A percentile compares a stretch with the other conserved stretches of the same genome.
phyloP scores from a whole-genome alignment of 805 yeast species.

The Blastobotrys robertii region DNA sequence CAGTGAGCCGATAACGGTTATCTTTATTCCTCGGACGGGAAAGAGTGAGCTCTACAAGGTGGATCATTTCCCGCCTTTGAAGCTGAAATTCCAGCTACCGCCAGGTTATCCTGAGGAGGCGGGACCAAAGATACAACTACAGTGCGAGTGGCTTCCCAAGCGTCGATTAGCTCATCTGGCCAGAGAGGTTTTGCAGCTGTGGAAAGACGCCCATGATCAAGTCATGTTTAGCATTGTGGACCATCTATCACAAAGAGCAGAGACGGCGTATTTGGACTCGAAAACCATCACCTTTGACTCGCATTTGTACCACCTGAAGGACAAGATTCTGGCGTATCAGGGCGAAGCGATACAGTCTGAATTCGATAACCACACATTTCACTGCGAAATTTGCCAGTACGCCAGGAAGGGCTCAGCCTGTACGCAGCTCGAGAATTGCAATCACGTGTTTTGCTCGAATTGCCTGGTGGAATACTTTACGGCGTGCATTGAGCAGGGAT shows the following conservation, averaged over 20 bases:
- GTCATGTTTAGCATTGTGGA: conserved; percentile 13
- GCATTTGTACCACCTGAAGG: conserved; percentile 3
- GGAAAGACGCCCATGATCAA: conserved; percentile 8
- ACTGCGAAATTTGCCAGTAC: conserved; percentile 16
- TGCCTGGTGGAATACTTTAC: conserved; percentile 13
- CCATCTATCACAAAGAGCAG: conserved; percentile 1
- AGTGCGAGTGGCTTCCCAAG: conserved; percentile 9
- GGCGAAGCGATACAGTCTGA: conserved; percentile 5
- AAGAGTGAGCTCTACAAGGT: neutral
- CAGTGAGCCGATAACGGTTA: conserved; percentile 2
- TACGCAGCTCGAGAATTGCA: conserved; percentile 9
- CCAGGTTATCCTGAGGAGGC: conserved; percentile 9
- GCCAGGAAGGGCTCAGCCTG: conserved; percentile 12
- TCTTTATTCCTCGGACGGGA: neutral
- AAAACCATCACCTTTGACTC: neutral
- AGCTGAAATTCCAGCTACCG: conserved; percentile 10
- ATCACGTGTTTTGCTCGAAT: conserved; percentile 15
- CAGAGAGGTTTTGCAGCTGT: conserved; percentile 2
- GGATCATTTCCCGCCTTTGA: conserved; percentile 12
- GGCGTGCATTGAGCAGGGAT: conserved; percentile 16
- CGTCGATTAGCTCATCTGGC: neutral
- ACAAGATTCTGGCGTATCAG: conserved; percentile 7
- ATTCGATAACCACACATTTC: conserved; percentile 11
- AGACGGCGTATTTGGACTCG: neutral
- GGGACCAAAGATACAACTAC: conserved; percentile 6